Conservation (phyloP, 805 yeast species). For the Yarrowia sp. region DNA sequence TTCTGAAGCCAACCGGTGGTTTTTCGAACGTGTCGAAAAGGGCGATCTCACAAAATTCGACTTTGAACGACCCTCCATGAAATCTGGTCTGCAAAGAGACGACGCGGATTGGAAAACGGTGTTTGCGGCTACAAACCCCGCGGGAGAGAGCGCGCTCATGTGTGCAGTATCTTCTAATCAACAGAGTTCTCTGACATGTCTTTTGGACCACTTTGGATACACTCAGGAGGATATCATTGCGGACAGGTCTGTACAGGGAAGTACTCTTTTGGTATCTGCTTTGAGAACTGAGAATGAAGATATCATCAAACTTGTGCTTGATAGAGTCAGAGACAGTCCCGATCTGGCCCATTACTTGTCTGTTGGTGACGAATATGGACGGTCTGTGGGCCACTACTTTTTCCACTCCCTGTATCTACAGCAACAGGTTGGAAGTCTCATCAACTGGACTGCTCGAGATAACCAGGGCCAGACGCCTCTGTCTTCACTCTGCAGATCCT, state of each 20-base stretch:
- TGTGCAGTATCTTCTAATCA: slow-evolving; percentile 54
- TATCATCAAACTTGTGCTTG: slow-evolving; percentile 39
- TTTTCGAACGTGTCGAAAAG: slow-evolving; percentile 52
- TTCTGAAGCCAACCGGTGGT: slow-evolving; percentile 48
- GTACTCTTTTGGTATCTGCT: slow-evolving; percentile 54
- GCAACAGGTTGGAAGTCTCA: slow-evolving; percentile 49
- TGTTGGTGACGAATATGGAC: slow-evolving; percentile 48
- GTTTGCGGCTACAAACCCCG: slow-evolving; percentile 43
- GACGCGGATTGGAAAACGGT: slow-evolving; percentile 28
- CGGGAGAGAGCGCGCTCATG: slow-evolving; percentile 72
- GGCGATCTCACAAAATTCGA: slow-evolving; percentile 31
- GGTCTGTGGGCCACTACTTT: slow-evolving; percentile 72
- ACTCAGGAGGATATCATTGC: slow-evolving; percentile 64
- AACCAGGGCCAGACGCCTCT: slow-evolving; percentile 71
- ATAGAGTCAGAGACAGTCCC: slow-evolving; percentile 34
- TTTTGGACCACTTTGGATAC: slow-evolving; percentile 49
- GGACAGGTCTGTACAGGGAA: slow-evolving; percentile 55
- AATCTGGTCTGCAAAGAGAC: not conserved
- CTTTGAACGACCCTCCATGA: slow-evolving; percentile 9
- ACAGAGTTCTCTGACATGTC: slow-evolving; percentile 43
- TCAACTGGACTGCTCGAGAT: slow-evolving; percentile 72
- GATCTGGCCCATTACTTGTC: slow-evolving; percentile 54
- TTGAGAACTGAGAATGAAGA: slow-evolving; percentile 51
- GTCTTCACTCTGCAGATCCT: slow-evolving; percentile 68
- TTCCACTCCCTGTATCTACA: slow-evolving; percentile 55